Base-by-base conservation (phyloP, 2,329 filamentous ascomycete species). In the Didymella pinodella region DNA sequence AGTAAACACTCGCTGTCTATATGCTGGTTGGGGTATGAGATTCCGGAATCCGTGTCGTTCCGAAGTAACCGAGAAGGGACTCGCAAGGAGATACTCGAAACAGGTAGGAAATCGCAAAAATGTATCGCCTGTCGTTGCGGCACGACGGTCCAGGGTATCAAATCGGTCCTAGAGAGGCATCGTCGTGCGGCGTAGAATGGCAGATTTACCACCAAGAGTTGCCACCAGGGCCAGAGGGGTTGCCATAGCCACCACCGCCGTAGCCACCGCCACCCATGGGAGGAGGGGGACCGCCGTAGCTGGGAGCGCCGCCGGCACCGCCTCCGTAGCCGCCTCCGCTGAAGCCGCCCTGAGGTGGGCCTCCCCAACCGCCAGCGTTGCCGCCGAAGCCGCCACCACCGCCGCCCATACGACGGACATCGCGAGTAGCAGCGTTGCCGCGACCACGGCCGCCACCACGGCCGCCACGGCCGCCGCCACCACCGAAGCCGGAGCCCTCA, bases 401-500 rank as follows among this genome's bases (percentile, higher is more conserved):
- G 48, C 79, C 79, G 44, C 78, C 79, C 68, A 77, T 80, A 61
- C 79, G 78, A 81, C 95, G 92, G 84, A 95, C 92, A 78, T 98
- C 95, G 76, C 93, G 93, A 79, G 89, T 96, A 71, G 89, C 85
- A 75, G 78, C 74, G 65, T 77, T 83, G 74, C 90, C 89, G 75
- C 90, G 87, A 61, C 90, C 89, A 74, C 91, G 88, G 60, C 92
- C 89, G 63, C 90, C 85, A 65, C 82, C 79, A 59, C 89, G 84
- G 54, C 89, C 81, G 51, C 87, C 79, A 48, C 89, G 79, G 47
- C 90, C 85, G 47, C 90, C 85, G 52, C 92, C 90, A 57, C 92
- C 91, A 57, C 92, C 91, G 68, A 88, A 97, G 71, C 86, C 85
- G 64, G 91, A 91, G 65, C 92, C 91, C 82, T 99, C 95, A 65